Base-by-base conservation (phyloP, 2,329 filamentous ascomycete species). In the Phyllosticta citribraziliensis region DNA sequence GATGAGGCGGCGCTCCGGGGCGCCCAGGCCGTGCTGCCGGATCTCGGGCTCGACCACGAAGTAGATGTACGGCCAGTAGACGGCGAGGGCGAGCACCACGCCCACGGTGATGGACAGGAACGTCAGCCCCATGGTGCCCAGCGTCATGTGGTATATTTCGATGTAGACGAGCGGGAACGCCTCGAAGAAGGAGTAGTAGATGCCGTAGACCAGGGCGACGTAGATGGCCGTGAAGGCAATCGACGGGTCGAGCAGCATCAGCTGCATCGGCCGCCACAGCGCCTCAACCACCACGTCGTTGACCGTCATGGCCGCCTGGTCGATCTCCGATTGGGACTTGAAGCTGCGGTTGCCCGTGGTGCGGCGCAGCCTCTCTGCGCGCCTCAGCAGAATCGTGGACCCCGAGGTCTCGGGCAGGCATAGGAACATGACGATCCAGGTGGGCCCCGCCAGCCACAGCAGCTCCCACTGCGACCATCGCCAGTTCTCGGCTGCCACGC, bases 301-400 rank as follows among this genome's bases (percentile, higher is more conserved):
- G 5, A 78, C 68, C 57, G 75, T 79, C 67, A 84, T 75, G 64
- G 80, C 76, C 12, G 73, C 76, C 71, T 85, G 82, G 67, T 85
- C 80, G 63, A 88, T 83, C 70, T 89, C 86, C 58, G 79, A 81
- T 67, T 87, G 82, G 0, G 83, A 80, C 72, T 81, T 80, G 71
- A 87, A 80, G 27, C 71, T 70, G 4, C 70, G 63, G 65, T 80
- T 78, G 20, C 82, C 83, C 0, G 84, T 87, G 52, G 82, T 72
- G 67, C 79, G 82, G 8, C 68, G 62, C 3, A 70, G 60, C 10
- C 68, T 67, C 35, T 63, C 33, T 11, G 68, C 68, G n/a, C 68
- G 66, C 10, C 64, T 64, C 22, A 67, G 64, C 10, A 70, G 65
- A 51, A 70, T 68, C 33, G 64, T 70, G 2, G 65, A 63, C 5